A percentile compares a stretch with the other conserved stretches of the same genome.
phyloP scores from a whole-genome alignment of 768 basidiomycete genomes.

The Tulasnella calospora region DNA sequence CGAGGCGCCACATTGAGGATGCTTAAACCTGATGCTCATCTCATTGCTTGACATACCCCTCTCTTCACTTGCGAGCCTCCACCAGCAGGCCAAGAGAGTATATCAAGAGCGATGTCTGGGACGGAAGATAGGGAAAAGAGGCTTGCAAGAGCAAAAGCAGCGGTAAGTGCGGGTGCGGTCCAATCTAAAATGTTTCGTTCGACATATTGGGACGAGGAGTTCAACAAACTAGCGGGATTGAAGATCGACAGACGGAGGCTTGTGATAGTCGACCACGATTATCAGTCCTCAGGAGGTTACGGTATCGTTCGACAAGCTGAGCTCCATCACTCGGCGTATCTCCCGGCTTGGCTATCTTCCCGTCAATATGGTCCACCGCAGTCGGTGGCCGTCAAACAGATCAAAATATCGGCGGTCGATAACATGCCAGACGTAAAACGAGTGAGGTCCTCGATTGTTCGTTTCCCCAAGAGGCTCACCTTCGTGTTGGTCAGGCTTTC shows the following conservation, averaged over 20 bases:
- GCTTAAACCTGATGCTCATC: no score
- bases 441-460: not conserved
- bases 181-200: not conserved
- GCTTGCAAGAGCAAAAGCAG: not conserved
- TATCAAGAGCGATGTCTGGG: no score
- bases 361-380: not conserved
- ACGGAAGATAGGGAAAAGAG: not conserved
- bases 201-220: not conserved
- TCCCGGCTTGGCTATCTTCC: not conserved
- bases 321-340: not conserved
- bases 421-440: not conserved
- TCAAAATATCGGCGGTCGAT: not conserved
- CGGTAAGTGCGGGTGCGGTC: not conserved
- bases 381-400: not conserved
- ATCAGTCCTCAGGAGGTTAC: not conserved
- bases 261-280: not conserved
- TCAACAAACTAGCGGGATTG: not conserved
- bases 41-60: no score
- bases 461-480: not conserved
- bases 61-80: no score
- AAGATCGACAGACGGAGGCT: not conserved
- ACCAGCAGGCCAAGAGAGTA: no score
- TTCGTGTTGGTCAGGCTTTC: not conserved
- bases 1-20: no score
- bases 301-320: not conserved